Percentiles rank a stretch among this genome's conserved stretches.
Evolutionary conservation across 108 stramenopile genomes (phyloP).

Genomic region (Cafeteria roenbergensis): DNA sequence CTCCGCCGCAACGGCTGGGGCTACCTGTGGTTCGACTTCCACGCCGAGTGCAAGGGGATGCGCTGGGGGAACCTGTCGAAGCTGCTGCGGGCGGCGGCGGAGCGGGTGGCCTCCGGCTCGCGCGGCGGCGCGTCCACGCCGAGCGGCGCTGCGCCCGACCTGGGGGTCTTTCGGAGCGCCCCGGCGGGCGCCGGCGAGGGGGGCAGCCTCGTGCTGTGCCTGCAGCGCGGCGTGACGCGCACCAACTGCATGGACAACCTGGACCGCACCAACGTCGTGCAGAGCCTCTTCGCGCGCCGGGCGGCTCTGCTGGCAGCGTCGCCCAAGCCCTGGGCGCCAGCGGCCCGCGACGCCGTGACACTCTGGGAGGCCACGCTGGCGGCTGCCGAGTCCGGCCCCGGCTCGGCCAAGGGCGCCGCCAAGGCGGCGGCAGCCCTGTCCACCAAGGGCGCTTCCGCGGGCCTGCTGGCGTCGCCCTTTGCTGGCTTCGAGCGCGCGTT

Average conservation of each 20-base stretch:
- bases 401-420: neutral
- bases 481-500: constrained; percentile 52
- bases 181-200: constrained; percentile 29
- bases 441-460: constrained; percentile 17
- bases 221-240: constrained; percentile 70
- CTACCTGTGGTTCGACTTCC: constrained; percentile 94
- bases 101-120: too few species aligned
- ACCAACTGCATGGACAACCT: constrained; percentile 98
- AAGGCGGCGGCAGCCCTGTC: neutral
- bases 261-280: constrained; percentile 93
- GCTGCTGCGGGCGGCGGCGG: constrained; percentile 55
- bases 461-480: constrained; percentile 51
- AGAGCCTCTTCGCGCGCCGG: constrained; percentile 67
- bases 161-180: constrained; percentile 57
- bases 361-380: constrained; percentile 14
- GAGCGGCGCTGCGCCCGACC: too few species aligned
- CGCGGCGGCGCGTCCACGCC: too few species aligned
- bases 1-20: too few species aligned
- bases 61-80: constrained; percentile 64
- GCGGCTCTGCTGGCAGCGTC: constrained; percentile 54
- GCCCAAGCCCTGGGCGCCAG: too few species aligned
- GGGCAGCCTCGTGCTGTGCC: constrained; percentile 16
- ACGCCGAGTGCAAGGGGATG: constrained; percentile 75
- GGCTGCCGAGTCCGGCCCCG: constrained; percentile 11
- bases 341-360: constrained; percentile 33